These are phyloP conservation scores for Ambrosia artemisiifolia DNA, from an alignment of 129 eudicot genomes.

Conservation along the genomic window DNA sequence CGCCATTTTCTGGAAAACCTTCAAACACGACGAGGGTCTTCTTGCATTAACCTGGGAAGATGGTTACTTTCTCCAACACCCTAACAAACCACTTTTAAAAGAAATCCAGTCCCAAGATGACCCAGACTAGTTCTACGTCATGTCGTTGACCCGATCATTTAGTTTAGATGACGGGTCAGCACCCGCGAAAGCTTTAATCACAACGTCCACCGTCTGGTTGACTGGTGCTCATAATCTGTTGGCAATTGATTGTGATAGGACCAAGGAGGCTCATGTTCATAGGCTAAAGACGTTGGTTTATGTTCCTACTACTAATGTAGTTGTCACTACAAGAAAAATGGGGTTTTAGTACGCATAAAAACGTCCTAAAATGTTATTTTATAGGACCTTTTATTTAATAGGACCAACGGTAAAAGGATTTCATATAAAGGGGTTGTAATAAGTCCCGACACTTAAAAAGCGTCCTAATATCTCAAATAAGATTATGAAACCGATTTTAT, in stretches of 20 bases:
- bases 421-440: too few species aligned
- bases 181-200: constrained; percentile 37
- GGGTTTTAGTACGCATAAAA: too few species aligned
- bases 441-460: too few species aligned
- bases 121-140: constrained; percentile 65
- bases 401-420: too few species aligned
- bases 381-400: too few species aligned
- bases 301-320: constrained; percentile 51
- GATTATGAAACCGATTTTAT: too few species aligned
- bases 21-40: constrained; percentile 18
- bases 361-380: too few species aligned
- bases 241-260: constrained; percentile 44
- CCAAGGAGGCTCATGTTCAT: constrained; percentile 61
- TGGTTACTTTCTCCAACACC: constrained; percentile 44
- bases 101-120: constrained; percentile 33
- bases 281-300: constrained; percentile 59
- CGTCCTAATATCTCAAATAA: too few species aligned
- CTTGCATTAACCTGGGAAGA: constrained; percentile 53
- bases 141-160: constrained; percentile 43
- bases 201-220: constrained; percentile 47
- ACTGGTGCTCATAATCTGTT: constrained; percentile 37
- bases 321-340: too few species aligned
- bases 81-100: constrained; percentile 17
- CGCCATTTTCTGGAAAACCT: constrained; percentile 61
- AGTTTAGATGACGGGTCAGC: constrained; percentile 39